Base-by-base conservation (phyloP, 2,329 filamentous ascomycete species). In the Penicillium sp. region DNA sequence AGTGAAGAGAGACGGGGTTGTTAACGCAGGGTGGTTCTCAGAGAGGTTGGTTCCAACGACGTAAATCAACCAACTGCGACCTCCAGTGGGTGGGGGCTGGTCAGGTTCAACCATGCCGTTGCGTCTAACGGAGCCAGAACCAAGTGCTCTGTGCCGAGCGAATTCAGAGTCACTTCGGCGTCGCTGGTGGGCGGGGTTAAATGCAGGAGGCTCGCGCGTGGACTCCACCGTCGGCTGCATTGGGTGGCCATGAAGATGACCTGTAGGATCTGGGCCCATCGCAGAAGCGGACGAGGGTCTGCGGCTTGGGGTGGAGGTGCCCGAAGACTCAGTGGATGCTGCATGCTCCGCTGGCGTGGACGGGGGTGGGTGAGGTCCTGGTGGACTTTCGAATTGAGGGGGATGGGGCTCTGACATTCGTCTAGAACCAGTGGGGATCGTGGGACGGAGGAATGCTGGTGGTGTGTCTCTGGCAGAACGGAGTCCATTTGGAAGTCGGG, bases 11-110 rank as follows among this genome's bases (percentile, higher is more conserved):
- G 85, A 88, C 11, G 86, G 86, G 18, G 86, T 87, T 7, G 86
- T 86, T 57, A 89, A 81, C 21, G 87, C 86, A 21, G 86, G 86
- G 67, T 89, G 86, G 60, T 88, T 87, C 62, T 88, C 86, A 1
- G 86, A 86, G 49, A 88, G 83, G 60, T 86, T 88, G 40, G 86
- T 86, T 43, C 86, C 86, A 48, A 89, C 81, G 8, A 89, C 86
- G 66, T 89, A 89, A 49, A 89, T 88, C 63, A 89, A 81, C 86
- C 86, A 89, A 70, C 85, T 89, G 60, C 86, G 77, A 51, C 83
- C 84, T 51, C 77, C 79, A 54, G 76, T 74, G 40, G 75, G 72
- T 9, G 74, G 67, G 51, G 76, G 68, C 43, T 79, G 77, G 53
- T 84, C 80, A 21, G 85, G 83, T 57, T 84, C 82, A 57, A 88